phyloP scores from a whole-genome alignment of 805 yeast genomes.

The Isabelozyma rhagii region DNA sequence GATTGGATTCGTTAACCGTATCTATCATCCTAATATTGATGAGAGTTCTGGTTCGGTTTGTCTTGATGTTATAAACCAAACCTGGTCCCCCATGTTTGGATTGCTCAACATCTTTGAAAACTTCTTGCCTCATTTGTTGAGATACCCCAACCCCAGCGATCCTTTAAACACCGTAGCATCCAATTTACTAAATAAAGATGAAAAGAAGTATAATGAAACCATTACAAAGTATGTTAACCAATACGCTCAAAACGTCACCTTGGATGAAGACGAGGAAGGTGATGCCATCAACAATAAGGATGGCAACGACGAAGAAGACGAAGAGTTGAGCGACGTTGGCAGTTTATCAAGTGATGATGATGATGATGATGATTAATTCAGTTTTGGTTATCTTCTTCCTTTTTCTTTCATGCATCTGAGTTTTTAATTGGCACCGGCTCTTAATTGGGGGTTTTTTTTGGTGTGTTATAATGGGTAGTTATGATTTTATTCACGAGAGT shows the following conservation, averaged over 20 bases:
- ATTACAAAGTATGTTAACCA: conserved; percentile 71
- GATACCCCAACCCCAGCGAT: conserved; percentile 92
- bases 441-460: neutral
- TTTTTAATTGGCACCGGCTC: neutral
- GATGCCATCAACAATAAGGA: conserved; percentile 22
- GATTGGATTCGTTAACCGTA: conserved; percentile 87
- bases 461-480: neutral
- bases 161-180: conserved; percentile 93
- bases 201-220: conserved; percentile 58
- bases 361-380: conserved; percentile 27
- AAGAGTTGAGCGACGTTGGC: conserved; percentile 48
- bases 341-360: conserved; percentile 49
- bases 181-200: conserved; percentile 67
- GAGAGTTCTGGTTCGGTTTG: conserved; percentile 89
- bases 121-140: conserved; percentile 84
- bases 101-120: conserved; percentile 86
- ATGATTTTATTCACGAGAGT: neutral
- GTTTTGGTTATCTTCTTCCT: neutral
- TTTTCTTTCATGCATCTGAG: neutral
- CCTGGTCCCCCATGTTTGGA: conserved; percentile 98
- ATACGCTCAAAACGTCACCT: conserved; percentile 44
- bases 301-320: conserved; percentile 34
- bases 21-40: conserved; percentile 94
- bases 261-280: conserved; percentile 41
- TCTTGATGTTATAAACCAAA: conserved; percentile 92